Evolutionary conservation across 495 filamentous ascomycete genomes (phyloP).

Genomic region (Talaromyces proteolyticus): DNA sequence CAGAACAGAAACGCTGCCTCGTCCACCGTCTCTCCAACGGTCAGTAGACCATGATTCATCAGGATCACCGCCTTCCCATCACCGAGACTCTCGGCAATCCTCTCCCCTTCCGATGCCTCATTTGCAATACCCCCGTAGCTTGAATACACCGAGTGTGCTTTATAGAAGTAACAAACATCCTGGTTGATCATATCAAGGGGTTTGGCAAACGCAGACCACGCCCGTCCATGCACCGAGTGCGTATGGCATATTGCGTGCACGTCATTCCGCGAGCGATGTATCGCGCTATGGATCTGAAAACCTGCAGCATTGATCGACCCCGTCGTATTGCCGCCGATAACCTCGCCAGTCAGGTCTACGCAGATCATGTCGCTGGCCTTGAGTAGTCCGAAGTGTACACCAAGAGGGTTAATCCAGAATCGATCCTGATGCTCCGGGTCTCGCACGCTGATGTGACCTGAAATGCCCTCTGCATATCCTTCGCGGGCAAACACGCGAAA

Average conservation of each 20-base stretch:
- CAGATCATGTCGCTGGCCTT: conserved; percentile 26
- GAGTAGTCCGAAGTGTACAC: conserved; percentile 23
- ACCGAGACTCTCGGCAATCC: conserved; percentile 44
- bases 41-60: conserved; percentile 49
- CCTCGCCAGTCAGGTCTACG: conserved; percentile 17
- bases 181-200: conserved; percentile 29
- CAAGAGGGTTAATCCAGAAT: conserved; percentile 26
- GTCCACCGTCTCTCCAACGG: conserved; percentile 46
- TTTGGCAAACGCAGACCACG: conserved; percentile 19
- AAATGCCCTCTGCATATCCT: conserved; percentile 24
- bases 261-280: conserved; percentile 21
- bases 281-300: conserved; percentile 46
- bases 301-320: conserved; percentile 47
- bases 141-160: conserved; percentile 43
- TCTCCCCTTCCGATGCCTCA: conserved; percentile 40
- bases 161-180: conserved; percentile 48
- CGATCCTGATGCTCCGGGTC: conserved; percentile 21
- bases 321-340: conserved; percentile 33
- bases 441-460: conserved; percentile 25
- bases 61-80: conserved; percentile 39
- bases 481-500: conserved; percentile 25
- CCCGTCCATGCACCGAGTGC: conserved; percentile 20
- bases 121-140: conserved; percentile 51
- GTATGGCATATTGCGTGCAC: conserved; percentile 28
- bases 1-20: conserved; percentile 50